Evolutionary conservation across 78 protist species (phyloP), one percentile per base, ranked within the genome.

Genomic region (Isochrysis galbana): DNA sequence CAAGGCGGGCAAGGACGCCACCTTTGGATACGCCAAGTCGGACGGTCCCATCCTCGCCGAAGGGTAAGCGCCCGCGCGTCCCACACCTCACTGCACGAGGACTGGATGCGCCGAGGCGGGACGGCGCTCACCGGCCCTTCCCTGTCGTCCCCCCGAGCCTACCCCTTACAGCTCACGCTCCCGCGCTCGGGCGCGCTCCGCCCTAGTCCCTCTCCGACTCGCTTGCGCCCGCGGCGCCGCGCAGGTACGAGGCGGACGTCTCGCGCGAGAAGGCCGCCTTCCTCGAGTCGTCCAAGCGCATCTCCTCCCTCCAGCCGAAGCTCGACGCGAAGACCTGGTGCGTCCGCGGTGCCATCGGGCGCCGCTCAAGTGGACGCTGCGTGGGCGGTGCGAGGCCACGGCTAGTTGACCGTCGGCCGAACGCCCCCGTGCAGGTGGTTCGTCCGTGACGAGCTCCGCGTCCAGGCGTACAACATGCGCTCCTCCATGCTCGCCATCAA

Each of bases 391-490:
- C n/a, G n/a, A n/a, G n/a, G n/a, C n/a, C n/a, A n/a, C n/a, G n/a
- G n/a, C n/a, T n/a, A n/a, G n/a, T n/a, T n/a, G n/a, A n/a, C n/a
- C n/a, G n/a, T n/a, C n/a, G n/a, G n/a, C n/a, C n/a, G n/a, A n/a
- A n/a, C n/a, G n/a, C n/a, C n/a, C n/a, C n/a, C n/a, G n/a, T n/a
- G n/a, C n/a, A n/a, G n/a, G n/a, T 51, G 61, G 61, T 51, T 51
- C 61, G 29, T 51, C 61, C 61, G 61, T 14, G 61, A 51, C 61
- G 61, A 51, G 61, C 61, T 51, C 61, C 61, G 61, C 61, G 14
- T 51, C 61, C 61, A 51, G 61, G 82, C 82, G 39, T 72, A 72
- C 82, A 72, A 7, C 41, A 72, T 72, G 82, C 82, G 82, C 82
- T 72, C 82, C 39, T 72, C 82, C 17, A 72, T 72, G 82, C 82